Percentiles rank a stretch among this genome's conserved stretches.
Conservation (phyloP, 225 moss, liverwort and hornwort genomes). For the Sphagnum tenellum region DNA sequence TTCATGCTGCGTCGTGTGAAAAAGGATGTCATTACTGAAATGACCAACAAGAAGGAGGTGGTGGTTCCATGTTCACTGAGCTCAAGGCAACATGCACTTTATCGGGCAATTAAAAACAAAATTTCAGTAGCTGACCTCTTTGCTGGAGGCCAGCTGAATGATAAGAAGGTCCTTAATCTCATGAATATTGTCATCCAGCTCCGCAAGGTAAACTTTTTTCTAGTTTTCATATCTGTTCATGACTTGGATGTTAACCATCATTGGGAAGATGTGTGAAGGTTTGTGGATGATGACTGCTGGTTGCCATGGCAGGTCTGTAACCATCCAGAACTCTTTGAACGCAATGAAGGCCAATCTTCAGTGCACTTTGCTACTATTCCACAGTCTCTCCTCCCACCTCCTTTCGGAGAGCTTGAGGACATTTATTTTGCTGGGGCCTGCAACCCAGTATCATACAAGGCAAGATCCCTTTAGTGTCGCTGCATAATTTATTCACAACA, state of each 20-base stretch:
- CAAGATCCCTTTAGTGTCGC: conserved; percentile 5
- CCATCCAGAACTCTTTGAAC: conserved; percentile 91
- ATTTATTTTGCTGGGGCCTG: conserved; percentile 73
- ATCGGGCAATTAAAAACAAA: conserved; percentile 82
- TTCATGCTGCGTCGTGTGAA: conserved; percentile 92
- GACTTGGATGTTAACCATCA: neutral
- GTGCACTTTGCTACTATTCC: conserved; percentile 59
- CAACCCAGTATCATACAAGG: conserved; percentile 72
- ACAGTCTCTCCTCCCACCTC: conserved; percentile 58
- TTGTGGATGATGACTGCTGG: too few species aligned
- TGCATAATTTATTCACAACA: neutral
- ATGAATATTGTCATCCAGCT: conserved; percentile 96
- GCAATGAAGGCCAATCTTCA: conserved; percentile 81
- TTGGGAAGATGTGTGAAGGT: too few species aligned
- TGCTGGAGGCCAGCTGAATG: conserved; percentile 70
- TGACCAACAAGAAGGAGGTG: conserved; percentile 89
- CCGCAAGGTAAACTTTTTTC: conserved; percentile 49
- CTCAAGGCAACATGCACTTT: conserved; percentile 85
- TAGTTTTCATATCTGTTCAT: neutral
- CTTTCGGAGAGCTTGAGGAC: conserved; percentile 71
- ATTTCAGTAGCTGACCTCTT: conserved; percentile 84
- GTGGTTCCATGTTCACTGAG: conserved; percentile 76
- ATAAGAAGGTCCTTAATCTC: conserved; percentile 79
- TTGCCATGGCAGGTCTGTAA: conserved; percentile 59
- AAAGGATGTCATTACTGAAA: conserved; percentile 89